Conservation (phyloP, 176 grass and related monocot genomes). For the Phoenix dactylifera region DNA sequence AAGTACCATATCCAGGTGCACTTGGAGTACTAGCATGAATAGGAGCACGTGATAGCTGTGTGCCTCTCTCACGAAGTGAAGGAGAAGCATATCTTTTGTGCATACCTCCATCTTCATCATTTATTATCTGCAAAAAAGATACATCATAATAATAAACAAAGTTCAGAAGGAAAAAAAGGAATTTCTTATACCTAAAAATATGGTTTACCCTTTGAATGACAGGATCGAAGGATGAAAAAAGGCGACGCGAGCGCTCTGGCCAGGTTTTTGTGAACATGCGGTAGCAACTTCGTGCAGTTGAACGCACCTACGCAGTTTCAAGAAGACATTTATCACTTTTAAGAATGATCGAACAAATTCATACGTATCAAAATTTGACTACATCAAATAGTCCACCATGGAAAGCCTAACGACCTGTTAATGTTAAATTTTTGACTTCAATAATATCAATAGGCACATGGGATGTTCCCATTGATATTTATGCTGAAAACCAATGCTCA, state of each 20-base stretch:
- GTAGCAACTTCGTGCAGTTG: conserved; percentile 86
- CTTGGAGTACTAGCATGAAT: conserved; percentile 46
- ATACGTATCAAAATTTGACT: too few species aligned
- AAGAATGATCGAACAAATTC: too few species aligned
- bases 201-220: conserved; percentile 70
- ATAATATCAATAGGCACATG: too few species aligned
- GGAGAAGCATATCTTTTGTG: conserved; percentile 94
- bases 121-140: conserved; percentile 58
- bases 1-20: conserved; percentile 76
- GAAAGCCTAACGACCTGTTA: too few species aligned
- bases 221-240: conserved; percentile 87
- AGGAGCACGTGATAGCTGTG: conserved; percentile 41
- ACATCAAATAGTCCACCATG: too few species aligned
- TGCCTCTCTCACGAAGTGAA: conserved; percentile 72
- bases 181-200: conserved; percentile 1
- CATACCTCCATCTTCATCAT: conserved; percentile 91
- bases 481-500: too few species aligned
- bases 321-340: neutral
- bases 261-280: conserved; percentile 89
- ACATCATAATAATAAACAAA: conserved; percentile 10
- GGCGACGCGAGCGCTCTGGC: conserved; percentile 71
- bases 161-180: conserved; percentile 1
- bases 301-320: conserved; percentile 54
- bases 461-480: too few species aligned
- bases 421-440: too few species aligned